Conservation (phyloP, 768 basidiomycete genomes). For the Mrakia hoshinonis region DNA sequence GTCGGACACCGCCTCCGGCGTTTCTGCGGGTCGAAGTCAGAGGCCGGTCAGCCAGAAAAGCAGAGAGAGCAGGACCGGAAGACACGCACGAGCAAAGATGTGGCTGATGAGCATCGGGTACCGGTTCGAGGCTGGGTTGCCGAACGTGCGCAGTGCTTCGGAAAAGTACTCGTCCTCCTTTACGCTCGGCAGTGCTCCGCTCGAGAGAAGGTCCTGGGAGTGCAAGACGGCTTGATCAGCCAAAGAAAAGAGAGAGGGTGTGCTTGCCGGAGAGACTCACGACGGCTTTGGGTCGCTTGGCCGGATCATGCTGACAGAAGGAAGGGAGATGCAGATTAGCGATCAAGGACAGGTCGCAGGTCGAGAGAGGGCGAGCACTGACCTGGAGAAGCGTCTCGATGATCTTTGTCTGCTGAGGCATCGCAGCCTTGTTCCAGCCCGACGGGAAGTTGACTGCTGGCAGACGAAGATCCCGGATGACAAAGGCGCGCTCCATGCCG, state of each 20-base stretch:
- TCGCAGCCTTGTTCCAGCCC: conserved; percentile 51
- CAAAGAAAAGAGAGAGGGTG: no score
- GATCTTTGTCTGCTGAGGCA: conserved; percentile 57
- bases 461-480: conserved; percentile 68
- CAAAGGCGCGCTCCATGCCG: conserved; percentile 70
- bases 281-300: conserved; percentile 50
- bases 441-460: conserved; percentile 67
- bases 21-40: background rate
- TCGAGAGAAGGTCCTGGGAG: conserved; percentile 15
- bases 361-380: no score
- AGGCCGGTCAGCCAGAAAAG: background rate
- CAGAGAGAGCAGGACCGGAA: background rate
- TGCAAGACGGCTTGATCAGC: background rate
- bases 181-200: conserved; percentile 22
- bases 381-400: conserved; percentile 70
- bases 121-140: conserved; percentile 25
- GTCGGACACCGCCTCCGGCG: conserved; percentile 27
- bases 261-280: background rate
- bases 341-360: no score
- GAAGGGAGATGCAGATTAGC: no score
- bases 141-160: conserved; percentile 18
- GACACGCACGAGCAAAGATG: conserved; percentile 22
- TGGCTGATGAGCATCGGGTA: conserved; percentile 27
- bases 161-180: conserved; percentile 30
- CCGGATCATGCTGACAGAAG: conserved; percentile 75